A percentile compares a stretch with the other conserved stretches of the same genome.
Evolutionary conservation across 1,139 yeast genomes (phyloP).

Genomic region (Lodderomyces orthopsilosis): DNA sequence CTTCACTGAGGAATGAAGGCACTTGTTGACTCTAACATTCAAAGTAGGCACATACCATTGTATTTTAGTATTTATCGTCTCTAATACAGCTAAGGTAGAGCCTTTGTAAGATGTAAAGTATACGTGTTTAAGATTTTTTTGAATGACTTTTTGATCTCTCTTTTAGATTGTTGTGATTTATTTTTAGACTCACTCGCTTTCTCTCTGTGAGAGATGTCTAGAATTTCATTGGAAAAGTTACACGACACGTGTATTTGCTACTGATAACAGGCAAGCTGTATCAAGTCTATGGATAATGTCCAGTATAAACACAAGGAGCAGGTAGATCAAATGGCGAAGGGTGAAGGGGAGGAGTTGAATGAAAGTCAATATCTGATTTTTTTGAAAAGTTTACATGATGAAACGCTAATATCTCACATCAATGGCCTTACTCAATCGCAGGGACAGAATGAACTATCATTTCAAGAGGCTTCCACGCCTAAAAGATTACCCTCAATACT

Average conservation of each 20-base stretch:
- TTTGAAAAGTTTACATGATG: slow-evolving; percentile 33
- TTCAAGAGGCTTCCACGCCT: slow-evolving; percentile 14
- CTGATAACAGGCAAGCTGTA: not conserved
- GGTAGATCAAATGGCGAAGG: not conserved
- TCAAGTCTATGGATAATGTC: not conserved
- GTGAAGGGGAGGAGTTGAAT: not conserved
- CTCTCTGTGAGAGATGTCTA: not conserved
- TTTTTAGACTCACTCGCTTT: not conserved
- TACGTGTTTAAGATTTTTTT: not conserved
- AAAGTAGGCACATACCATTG: not conserved
- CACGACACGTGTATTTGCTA: not conserved
- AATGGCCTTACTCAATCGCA: slow-evolving; percentile 24
- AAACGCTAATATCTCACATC: slow-evolving; percentile 31
- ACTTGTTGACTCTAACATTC: no score
- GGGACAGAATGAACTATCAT: slow-evolving; percentile 6
- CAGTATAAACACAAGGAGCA: not conserved
- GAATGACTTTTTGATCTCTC: no score
- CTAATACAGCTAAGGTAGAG: not conserved
- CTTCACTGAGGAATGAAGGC: no score
- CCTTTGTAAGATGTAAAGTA: no score
- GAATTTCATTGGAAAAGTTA: not conserved
- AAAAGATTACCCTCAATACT: slow-evolving; percentile 14
- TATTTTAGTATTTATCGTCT: not conserved
- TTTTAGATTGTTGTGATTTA: no score
- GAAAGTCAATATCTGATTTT: slow-evolving; percentile 21